Percentiles rank a stretch among this genome's conserved stretches.
phyloP scores from a whole-genome alignment of 306 rosid species.

The Castanospermum australe region DNA sequence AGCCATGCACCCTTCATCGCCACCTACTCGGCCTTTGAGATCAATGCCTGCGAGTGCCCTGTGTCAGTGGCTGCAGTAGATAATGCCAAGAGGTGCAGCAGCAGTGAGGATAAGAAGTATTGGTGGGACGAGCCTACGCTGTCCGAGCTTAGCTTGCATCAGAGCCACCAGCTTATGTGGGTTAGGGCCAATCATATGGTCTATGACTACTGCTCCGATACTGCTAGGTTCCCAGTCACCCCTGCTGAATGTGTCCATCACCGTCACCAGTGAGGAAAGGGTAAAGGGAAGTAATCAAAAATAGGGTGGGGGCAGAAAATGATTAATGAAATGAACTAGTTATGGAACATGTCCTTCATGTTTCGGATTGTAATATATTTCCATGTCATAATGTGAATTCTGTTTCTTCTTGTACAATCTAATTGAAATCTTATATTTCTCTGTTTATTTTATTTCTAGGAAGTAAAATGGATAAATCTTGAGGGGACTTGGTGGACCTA shows the following conservation, averaged over 20 bases:
- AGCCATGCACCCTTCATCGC: conserved; percentile 80
- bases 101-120: conserved; percentile 55
- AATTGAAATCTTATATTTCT: not conserved
- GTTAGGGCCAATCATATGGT: conserved; percentile 86
- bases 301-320: not conserved
- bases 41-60: conserved; percentile 68
- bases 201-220: conserved; percentile 81
- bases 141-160: conserved; percentile 69
- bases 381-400: conserved; percentile 5
- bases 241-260: conserved; percentile 87
- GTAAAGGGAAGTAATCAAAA: not conserved
- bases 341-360: conserved; percentile 39
- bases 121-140: conserved; percentile 91
- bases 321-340: not conserved
- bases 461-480: not conserved
- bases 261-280: conserved; percentile 31
- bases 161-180: conserved; percentile 86
- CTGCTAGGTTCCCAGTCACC: conserved; percentile 57
- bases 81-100: conserved; percentile 47
- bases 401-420: not conserved
- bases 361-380: conserved; percentile 16
- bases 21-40: conserved; percentile 61
- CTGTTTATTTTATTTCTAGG: not conserved
- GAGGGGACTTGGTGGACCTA: no score
- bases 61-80: conserved; percentile 39